These are phyloP conservation scores for Aphanoascus verrucosus DNA, from an alignment of 2,329 filamentous ascomycete species.

Conservation along the genomic window DNA sequence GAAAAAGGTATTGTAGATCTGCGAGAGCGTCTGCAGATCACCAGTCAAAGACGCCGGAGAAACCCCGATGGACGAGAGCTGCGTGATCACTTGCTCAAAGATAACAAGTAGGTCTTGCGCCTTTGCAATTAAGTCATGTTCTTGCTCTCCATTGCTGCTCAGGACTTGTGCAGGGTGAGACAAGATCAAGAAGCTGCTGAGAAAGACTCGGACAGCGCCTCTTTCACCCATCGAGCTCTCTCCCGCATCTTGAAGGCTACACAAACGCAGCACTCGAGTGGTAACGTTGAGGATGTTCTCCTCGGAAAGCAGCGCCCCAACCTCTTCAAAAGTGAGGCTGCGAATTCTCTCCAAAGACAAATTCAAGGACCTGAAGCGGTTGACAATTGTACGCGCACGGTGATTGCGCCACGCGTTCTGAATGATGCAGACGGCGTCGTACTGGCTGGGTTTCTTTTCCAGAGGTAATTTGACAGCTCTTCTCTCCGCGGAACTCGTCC, in stretches of 20 bases:
- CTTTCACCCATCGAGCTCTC: conserved; percentile 39
- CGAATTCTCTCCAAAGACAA: conserved; percentile 45
- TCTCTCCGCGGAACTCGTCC: conserved; percentile 30
- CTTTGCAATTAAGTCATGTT: conserved; percentile 49
- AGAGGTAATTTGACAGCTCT: conserved; percentile 28
- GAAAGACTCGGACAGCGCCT: conserved; percentile 49
- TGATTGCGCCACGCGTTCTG: conserved; percentile 49
- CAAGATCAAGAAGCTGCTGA: conserved; percentile 53
- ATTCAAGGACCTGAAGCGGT: conserved; percentile 42
- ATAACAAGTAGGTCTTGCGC: conserved; percentile 47
- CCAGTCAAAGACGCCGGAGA: conserved; percentile 36
- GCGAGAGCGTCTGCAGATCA: conserved; percentile 40
- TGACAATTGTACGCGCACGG: conserved; percentile 40
- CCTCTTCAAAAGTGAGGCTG: conserved; percentile 48
- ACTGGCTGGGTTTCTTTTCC: conserved; percentile 36
- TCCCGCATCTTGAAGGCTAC: conserved; percentile 44
- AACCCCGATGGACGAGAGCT: conserved; percentile 38
- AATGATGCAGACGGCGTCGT: conserved; percentile 47
- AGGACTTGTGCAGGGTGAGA: conserved; percentile 52
- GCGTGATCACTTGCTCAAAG: conserved; percentile 44
- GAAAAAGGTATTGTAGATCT: conserved; percentile 50
- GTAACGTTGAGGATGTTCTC: conserved; percentile 44
- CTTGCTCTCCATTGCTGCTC: conserved; percentile 48
- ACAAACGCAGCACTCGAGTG: conserved; percentile 45
- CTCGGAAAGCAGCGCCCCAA: conserved; percentile 46